Evolutionary conservation across 1,284 basidiomycete genomes (phyloP), one percentile per base, ranked within the genome.

Genomic region (Coniferiporia sulphurascens): DNA sequence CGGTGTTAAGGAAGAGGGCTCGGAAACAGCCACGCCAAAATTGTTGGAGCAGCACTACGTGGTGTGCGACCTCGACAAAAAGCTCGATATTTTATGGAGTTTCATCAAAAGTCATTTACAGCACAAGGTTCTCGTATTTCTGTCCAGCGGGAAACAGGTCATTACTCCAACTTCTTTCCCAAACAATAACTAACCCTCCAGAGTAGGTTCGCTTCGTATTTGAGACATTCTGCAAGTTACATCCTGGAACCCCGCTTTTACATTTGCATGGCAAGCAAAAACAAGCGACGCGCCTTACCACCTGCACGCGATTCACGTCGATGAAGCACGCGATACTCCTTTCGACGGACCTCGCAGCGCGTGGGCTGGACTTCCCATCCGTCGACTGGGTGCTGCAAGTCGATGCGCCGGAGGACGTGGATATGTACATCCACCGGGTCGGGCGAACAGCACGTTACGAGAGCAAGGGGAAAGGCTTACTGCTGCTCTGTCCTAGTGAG

Each of bases 331-430:
- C 92, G 0, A 83, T 95, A 4, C 78, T 97, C 38, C 88, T 98
- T 68, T 93, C 94, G 36, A 99, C 96, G n/a, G 96, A 99, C 71
- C 91, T 99, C 65, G 96, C 97, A 27, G 95, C 96, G 2, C 86
- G 97, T 59, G 96, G 96, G 12, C 80, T 99, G 60, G 97, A 99
- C 74, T 99, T 99, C 72, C 95, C 97, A 2, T 84, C 91, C 0
- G 89, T 99, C 27, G 93, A 98, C 72, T 99, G 97, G 96, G 96
- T 99, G 10, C 73, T 99, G 38, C 97, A 99, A 72, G 78, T 95
- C n/a, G 96, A 99, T 72, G 93, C 91, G 22, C 96, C 96, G 0
- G 96, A 99, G 73, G 95, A 98, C 69, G 92, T 89, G n/a, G 95
- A 97, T 62, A 98, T 94, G 10, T 99, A 99, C 72, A 94, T 99